phyloP scores from a whole-genome alignment of 352 stramenopile species.

The Hyaloperonospora arabidopsidis region DNA sequence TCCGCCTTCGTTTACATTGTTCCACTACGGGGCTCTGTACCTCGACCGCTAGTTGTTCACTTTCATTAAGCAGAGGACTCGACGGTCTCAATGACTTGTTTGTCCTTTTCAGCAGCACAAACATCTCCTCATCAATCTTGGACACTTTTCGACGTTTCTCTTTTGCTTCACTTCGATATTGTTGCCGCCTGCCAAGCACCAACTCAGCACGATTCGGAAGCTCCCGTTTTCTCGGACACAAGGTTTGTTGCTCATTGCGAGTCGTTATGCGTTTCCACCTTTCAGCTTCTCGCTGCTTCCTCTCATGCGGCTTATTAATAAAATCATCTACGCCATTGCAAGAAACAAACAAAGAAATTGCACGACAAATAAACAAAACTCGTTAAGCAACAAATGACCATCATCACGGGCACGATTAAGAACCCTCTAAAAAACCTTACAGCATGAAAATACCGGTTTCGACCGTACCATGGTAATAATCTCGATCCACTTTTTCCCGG shows the following conservation, averaged over 20 bases:
- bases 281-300: conserved; percentile 18
- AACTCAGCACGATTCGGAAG: conserved; percentile 1
- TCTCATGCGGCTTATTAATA: conserved; percentile 32
- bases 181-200: neutral
- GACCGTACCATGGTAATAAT: conserved; percentile 59
- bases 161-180: conserved; percentile 5
- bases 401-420: neutral
- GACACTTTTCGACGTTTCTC: conserved; percentile 1
- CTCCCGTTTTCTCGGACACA: conserved; percentile 14
- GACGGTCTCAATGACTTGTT: conserved; percentile 4
- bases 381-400: neutral
- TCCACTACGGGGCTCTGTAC: conserved; percentile 4
- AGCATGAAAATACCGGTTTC: neutral
- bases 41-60: neutral
- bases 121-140: conserved; percentile 15
- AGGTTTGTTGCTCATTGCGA: neutral
- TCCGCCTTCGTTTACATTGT: conserved; percentile 16
- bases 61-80: conserved; percentile 9
- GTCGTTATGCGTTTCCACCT: conserved; percentile 6
- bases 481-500: conserved; percentile 32
- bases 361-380: neutral
- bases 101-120: conserved; percentile 8
- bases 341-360: neutral
- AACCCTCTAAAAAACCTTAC: neutral
- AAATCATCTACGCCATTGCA: conserved; percentile 43